Conservation (phyloP, 768 basidiomycete species). For the Calocybe indica region DNA sequence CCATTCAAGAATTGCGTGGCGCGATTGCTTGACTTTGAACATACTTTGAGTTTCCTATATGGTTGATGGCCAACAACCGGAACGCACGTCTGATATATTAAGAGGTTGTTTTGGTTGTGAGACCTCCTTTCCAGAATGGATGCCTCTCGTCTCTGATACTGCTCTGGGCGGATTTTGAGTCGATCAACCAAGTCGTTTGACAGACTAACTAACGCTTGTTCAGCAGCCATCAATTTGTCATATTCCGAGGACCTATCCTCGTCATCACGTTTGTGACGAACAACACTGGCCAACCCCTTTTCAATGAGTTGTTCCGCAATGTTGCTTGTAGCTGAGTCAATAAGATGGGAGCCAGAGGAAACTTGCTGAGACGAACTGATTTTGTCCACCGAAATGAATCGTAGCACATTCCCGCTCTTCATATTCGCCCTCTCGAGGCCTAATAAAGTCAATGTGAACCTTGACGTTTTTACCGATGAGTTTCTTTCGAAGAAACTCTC, state of each 20-base stretch:
- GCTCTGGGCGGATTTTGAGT: slow-evolving; percentile 45
- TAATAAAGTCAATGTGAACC: slow-evolving; percentile 83
- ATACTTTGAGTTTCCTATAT: not conserved
- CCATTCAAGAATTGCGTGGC: slow-evolving; percentile 85
- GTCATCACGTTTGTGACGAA: slow-evolving; percentile 92
- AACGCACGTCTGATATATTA: slow-evolving; percentile 78
- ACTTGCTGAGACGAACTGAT: slow-evolving; percentile 32
- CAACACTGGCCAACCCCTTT: slow-evolving; percentile 83
- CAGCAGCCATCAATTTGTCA: slow-evolving; percentile 93
- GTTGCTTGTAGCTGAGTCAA: slow-evolving; percentile 47
- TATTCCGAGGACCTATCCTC: slow-evolving; percentile 95
- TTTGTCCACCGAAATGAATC: slow-evolving; percentile 76
- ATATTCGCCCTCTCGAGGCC: slow-evolving; percentile 88
- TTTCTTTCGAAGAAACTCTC: slow-evolving; percentile 87
- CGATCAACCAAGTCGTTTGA: not conserved
- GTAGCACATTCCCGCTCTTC: slow-evolving; percentile 93
- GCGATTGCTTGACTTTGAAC: slow-evolving; percentile 51
- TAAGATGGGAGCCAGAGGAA: not conserved
- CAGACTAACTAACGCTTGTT: slow-evolving; percentile 64
- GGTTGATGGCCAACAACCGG: no score
- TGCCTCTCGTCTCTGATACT: slow-evolving; percentile 66
- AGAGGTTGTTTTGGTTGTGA: slow-evolving; percentile 73
- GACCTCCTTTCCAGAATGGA: slow-evolving; percentile 91
- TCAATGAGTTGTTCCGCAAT: slow-evolving; percentile 91
- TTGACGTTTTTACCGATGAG: slow-evolving; percentile 87